Evolutionary conservation across 495 filamentous ascomycete genomes (phyloP).

Genomic region (Zalerion maritima): DNA sequence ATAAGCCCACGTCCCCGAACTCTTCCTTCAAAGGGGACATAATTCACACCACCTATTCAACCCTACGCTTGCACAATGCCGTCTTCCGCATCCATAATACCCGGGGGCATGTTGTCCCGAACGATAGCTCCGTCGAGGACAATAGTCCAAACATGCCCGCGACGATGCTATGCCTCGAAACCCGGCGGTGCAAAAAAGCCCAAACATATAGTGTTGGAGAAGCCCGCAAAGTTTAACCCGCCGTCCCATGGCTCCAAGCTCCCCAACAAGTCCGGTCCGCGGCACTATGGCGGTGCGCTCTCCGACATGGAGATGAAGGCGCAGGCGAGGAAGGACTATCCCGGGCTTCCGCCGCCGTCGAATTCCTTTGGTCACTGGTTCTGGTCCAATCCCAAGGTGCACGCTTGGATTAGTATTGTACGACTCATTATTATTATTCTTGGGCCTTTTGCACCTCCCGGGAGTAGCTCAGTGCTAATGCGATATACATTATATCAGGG

Average conservation of each 20-base stretch:
- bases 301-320: slow-evolving; percentile 41
- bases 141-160: too few relatives aligned
- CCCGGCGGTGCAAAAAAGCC: slow-evolving; percentile 3
- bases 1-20: too few relatives aligned
- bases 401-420: slow-evolving; percentile 69
- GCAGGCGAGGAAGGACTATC: slow-evolving; percentile 55
- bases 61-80: too few relatives aligned
- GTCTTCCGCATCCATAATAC: too few relatives aligned
- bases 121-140: too few relatives aligned
- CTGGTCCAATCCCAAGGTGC: slow-evolving; percentile 53
- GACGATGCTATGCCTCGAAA: too few relatives aligned
- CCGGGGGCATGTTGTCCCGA: too few relatives aligned
- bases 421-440: slow-evolving; percentile 9
- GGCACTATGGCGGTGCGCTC: slow-evolving; percentile 55
- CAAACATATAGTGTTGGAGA: slow-evolving; percentile 51
- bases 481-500: slow-evolving; percentile 27
- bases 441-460: not conserved
- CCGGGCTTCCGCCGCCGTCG: slow-evolving; percentile 63
- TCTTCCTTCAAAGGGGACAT: too few relatives aligned
- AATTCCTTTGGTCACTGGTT: slow-evolving; percentile 66
- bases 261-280: slow-evolving; percentile 23
- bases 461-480: not conserved
- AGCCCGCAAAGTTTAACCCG: slow-evolving; percentile 71
- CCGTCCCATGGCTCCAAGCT: slow-evolving; percentile 64
- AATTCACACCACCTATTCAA: too few relatives aligned